Percentiles rank a stretch among this genome's conserved stretches.
Conservation (phyloP, 148 eudicot species). For the Cornus florida region DNA sequence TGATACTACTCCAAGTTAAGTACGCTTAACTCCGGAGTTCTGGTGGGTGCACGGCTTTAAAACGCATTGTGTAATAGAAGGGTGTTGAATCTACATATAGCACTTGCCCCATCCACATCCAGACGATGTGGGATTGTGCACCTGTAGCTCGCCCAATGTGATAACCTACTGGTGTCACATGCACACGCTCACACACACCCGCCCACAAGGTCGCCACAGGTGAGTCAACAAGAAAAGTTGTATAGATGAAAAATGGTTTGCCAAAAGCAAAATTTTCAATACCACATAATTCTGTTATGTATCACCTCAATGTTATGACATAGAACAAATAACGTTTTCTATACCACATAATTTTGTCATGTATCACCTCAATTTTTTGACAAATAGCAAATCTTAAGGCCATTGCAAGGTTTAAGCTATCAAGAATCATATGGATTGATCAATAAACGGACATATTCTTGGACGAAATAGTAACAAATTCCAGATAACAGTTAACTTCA, state of each 20-base stretch:
- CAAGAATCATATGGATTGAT: not conserved
- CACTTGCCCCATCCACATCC: no score
- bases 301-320: not conserved
- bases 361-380: not conserved
- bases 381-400: constrained; percentile 1
- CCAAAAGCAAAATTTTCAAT: not conserved
- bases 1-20: no score
- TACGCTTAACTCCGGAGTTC: no score
- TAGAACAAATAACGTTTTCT: not conserved
- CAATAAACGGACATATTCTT: not conserved
- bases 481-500: not conserved
- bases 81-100: no score
- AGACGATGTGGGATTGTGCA: no score
- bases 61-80: no score
- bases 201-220: not conserved
- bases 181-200: no score
- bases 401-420: not conserved
- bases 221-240: not conserved
- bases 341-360: not conserved
- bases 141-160: no score
- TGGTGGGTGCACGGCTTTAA: no score
- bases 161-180: no score
- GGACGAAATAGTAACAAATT: not conserved
- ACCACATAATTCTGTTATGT: not conserved
- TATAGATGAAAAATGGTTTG: not conserved